Evolutionary conservation across 2,329 filamentous ascomycete species (phyloP).

Genomic region (Pezicula rhizophila): DNA sequence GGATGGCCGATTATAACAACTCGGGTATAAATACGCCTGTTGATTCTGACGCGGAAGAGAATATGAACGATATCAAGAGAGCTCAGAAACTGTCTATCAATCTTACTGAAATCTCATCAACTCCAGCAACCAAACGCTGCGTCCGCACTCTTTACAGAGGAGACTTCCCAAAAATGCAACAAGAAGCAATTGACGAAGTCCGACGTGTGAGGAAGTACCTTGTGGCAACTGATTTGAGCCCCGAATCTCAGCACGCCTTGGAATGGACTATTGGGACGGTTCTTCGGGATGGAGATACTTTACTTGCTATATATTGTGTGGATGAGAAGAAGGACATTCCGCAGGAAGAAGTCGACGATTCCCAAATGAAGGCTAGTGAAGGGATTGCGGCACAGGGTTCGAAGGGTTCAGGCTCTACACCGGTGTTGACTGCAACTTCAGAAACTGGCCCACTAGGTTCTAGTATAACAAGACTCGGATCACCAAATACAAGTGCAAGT

Average conservation of each 20-base stretch:
- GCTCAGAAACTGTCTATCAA: conserved; percentile 80
- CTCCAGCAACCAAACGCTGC: conserved; percentile 70
- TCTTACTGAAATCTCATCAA: conserved; percentile 73
- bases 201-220: conserved; percentile 82
- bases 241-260: conserved; percentile 88
- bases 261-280: conserved; percentile 98
- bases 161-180: conserved; percentile 70
- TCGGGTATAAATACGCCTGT: conserved; percentile 52
- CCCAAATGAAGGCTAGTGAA: conserved; percentile 66
- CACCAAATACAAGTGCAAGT: conserved; percentile 19
- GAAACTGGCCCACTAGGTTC: conserved; percentile 16
- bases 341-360: conserved; percentile 48
- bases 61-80: conserved; percentile 76
- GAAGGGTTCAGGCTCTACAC: conserved; percentile 26
- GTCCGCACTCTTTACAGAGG: conserved; percentile 88
- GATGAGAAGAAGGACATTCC: conserved; percentile 68
- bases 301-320: conserved; percentile 88
- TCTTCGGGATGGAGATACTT: conserved; percentile 85
- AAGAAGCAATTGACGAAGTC: conserved; percentile 72
- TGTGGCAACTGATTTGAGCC: conserved; percentile 91
- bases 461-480: conserved; percentile 13
- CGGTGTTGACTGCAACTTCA: conserved; percentile 12
- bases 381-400: conserved; percentile 56
- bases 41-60: conserved; percentile 81
- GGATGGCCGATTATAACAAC: conserved; percentile 57